These are phyloP conservation scores for Verticillium klebahnii DNA, from an alignment of 2,329 filamentous ascomycete genomes.

Conservation along the genomic window DNA sequence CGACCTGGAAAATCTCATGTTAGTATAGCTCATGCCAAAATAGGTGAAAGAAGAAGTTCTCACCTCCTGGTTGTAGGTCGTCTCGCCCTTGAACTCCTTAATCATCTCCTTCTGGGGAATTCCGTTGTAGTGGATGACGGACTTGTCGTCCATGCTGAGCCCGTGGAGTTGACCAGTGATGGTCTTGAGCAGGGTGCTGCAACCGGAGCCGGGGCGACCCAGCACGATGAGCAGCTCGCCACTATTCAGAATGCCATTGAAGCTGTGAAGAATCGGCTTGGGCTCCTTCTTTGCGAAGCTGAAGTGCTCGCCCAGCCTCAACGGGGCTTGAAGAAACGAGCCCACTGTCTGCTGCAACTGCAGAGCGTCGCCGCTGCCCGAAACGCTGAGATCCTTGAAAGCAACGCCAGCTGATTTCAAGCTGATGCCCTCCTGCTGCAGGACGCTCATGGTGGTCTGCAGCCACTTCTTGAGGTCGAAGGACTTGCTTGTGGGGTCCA, in stretches of 20 bases:
- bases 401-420: constrained; percentile 53
- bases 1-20: constrained; percentile 35
- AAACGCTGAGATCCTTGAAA: constrained; percentile 62
- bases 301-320: constrained; percentile 53
- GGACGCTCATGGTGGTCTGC: constrained; percentile 28
- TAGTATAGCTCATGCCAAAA: background rate
- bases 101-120: constrained; percentile 48
- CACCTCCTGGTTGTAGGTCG: constrained; percentile 72
- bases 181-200: constrained; percentile 59
- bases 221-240: constrained; percentile 68
- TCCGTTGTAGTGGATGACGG: constrained; percentile 59
- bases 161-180: constrained; percentile 57
- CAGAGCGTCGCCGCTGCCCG: constrained; percentile 60
- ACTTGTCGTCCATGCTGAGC: constrained; percentile 43
- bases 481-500: constrained; percentile 30
- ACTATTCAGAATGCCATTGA: constrained; percentile 58
- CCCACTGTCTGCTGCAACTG: constrained; percentile 66
- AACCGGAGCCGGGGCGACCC: constrained; percentile 61
- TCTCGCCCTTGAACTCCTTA: constrained; percentile 58
- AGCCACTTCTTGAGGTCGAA: constrained; percentile 41
- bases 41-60: background rate
- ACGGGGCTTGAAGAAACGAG: constrained; percentile 51
- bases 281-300: constrained; percentile 36
- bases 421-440: constrained; percentile 52
- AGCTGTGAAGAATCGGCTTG: constrained; percentile 58